A percentile compares a stretch with the other conserved stretches of the same genome.
Conservation (phyloP, 768 basidiomycete species). For the Leccinum imitatum region DNA sequence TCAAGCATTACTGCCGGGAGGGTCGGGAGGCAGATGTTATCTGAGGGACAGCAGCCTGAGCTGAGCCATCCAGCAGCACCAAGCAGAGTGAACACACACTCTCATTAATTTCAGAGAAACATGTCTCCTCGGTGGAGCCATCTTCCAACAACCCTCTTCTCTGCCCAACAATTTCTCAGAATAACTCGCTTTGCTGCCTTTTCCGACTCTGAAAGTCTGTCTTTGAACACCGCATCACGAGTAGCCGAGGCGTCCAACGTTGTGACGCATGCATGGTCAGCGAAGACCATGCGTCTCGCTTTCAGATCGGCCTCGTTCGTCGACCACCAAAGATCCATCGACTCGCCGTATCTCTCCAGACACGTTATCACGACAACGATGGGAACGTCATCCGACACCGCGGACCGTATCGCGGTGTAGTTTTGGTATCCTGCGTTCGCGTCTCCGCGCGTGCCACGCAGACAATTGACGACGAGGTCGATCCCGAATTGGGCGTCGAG, state of each 20-base stretch:
- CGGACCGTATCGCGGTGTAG: conserved; percentile 27
- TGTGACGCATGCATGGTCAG: conserved; percentile 41
- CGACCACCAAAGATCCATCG: conserved; percentile 42
- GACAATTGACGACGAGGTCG: conserved; percentile 29
- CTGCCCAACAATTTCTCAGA: conserved; percentile 29
- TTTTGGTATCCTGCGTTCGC: conserved; percentile 31
- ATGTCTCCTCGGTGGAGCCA: conserved; percentile 28
- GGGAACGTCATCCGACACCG: conserved; percentile 32
- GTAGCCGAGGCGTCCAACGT: conserved; percentile 25
- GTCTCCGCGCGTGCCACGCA: conserved; percentile 29
- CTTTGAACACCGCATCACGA: conserved; percentile 21
- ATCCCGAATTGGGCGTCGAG: conserved; percentile 28
- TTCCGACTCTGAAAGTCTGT: conserved; percentile 25
- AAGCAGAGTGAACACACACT: conserved; percentile 20
- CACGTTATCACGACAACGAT: conserved; percentile 33
- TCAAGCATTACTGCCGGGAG: background rate
- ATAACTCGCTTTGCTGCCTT: conserved; percentile 24
- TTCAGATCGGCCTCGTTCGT: conserved; percentile 35
- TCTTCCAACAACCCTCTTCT: conserved; percentile 23
- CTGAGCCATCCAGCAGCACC: conserved; percentile 5
- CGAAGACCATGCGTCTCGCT: conserved; percentile 35
- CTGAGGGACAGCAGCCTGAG: conserved; percentile 1
- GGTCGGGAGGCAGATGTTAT: conserved; percentile 1
- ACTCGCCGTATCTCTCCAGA: conserved; percentile 30
- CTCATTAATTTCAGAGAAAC: conserved; percentile 28